A percentile compares a stretch with the other conserved stretches of the same genome.
Conservation (phyloP, 1,284 basidiomycete genomes). For the Golubevia pallescens region DNA sequence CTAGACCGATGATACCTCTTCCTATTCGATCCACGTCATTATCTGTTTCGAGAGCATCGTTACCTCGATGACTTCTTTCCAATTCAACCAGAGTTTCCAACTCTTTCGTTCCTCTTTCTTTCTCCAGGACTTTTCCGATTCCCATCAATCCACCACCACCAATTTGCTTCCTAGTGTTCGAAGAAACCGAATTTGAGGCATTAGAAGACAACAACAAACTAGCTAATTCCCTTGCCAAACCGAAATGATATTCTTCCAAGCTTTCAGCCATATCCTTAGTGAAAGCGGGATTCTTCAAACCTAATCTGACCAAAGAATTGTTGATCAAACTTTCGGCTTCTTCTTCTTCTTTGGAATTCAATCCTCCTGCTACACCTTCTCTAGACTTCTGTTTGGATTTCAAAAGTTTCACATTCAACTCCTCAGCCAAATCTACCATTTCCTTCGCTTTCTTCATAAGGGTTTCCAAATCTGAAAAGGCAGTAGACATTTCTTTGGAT, state of each 20-base stretch:
- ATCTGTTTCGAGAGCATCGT: background rate
- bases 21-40: background rate
- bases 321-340: constrained; percentile 71
- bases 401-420: too few relatives aligned
- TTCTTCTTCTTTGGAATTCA: constrained; percentile 74
- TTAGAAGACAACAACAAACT: too few relatives aligned
- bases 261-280: constrained; percentile 88
- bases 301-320: constrained; percentile 84
- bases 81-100: background rate
- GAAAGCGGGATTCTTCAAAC: constrained; percentile 82
- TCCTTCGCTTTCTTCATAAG: constrained; percentile 89
- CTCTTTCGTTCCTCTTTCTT: constrained; percentile 29
- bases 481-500: constrained; percentile 76
- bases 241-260: constrained; percentile 79
- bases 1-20: constrained; percentile 79
- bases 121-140: constrained; percentile 57
- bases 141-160: constrained; percentile 42
- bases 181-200: too few relatives aligned
- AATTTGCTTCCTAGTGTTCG: too few relatives aligned
- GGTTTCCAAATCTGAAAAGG: constrained; percentile 86
- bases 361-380: background rate
- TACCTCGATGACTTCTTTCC: background rate
- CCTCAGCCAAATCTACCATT: constrained; percentile 70
- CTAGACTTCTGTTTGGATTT: background rate
- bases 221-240: constrained; percentile 83